Percentiles rank a stretch among this genome's conserved stretches.
phyloP scores from a whole-genome alignment of 2,329 filamentous ascomycete genomes.

The Elsinoe ampelina region DNA sequence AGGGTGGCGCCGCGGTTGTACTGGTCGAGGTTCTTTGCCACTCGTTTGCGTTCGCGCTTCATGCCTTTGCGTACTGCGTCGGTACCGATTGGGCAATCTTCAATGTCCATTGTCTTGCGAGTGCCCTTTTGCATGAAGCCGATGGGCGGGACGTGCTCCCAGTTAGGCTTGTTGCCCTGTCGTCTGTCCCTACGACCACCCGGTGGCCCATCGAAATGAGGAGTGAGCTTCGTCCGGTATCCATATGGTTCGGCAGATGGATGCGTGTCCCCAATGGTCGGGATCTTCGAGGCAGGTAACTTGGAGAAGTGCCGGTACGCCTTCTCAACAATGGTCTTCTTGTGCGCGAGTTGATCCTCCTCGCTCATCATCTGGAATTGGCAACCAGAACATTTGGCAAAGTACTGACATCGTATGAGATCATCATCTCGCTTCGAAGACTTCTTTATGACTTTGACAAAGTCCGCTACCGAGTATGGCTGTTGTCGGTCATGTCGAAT shows the following conservation, averaged over 20 bases:
- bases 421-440: constrained; percentile 68
- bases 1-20: constrained; percentile 82
- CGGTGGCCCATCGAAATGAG: constrained; percentile 80
- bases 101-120: constrained; percentile 76
- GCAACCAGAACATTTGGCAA: constrained; percentile 77
- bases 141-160: constrained; percentile 62
- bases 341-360: constrained; percentile 71
- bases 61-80: constrained; percentile 73
- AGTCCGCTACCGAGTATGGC: constrained; percentile 69
- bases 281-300: constrained; percentile 64
- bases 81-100: constrained; percentile 94
- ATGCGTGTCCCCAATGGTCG: constrained; percentile 72
- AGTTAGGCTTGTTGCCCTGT: constrained; percentile 46
- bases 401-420: constrained; percentile 76
- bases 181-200: constrained; percentile 39
- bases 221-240: constrained; percentile 93
- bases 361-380: constrained; percentile 98
- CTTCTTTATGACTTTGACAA: constrained; percentile 64
- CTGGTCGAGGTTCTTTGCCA: constrained; percentile 57
- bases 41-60: constrained; percentile 65
- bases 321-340: constrained; percentile 78
- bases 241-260: constrained; percentile 83
- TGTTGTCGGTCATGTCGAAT: constrained; percentile 59
- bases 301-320: constrained; percentile 88
- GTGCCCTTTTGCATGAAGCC: constrained; percentile 87